These are phyloP conservation scores for Gryganskiella cystojenkinii DNA, from an alignment of 192 early-diverging fungal genomes.

Conservation along the genomic window DNA sequence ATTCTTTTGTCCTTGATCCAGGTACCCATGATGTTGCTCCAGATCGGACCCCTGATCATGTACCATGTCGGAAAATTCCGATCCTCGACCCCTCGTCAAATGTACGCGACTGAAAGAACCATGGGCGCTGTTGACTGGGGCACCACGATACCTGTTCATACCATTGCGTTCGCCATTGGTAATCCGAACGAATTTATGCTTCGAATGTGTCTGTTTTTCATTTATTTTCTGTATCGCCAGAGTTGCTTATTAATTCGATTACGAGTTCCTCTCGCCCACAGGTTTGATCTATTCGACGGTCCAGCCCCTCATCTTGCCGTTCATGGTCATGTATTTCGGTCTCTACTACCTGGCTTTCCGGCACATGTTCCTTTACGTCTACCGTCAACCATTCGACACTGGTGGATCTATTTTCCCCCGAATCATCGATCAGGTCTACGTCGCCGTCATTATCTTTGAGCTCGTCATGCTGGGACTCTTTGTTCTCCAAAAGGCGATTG, in stretches of 20 bases:
- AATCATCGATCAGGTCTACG: slow-evolving; percentile 68
- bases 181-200: no score
- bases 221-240: neutral
- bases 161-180: slow-evolving; percentile 65
- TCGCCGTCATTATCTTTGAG: slow-evolving; percentile 75
- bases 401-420: slow-evolving; percentile 72
- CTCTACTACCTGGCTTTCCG: slow-evolving; percentile 78
- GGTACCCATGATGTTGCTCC: slow-evolving; percentile 72
- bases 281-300: slow-evolving; percentile 81
- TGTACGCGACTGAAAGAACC: slow-evolving; percentile 54
- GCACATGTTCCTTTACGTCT: slow-evolving; percentile 84
- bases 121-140: slow-evolving; percentile 65
- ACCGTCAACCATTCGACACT: slow-evolving; percentile 65
- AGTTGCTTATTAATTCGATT: neutral
- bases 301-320: slow-evolving; percentile 78
- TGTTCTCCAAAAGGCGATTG: slow-evolving; percentile 59
- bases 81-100: slow-evolving; percentile 72
- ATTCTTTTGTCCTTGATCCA: slow-evolving; percentile 73
- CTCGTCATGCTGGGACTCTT: slow-evolving; percentile 78
- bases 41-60: slow-evolving; percentile 70
- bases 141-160: slow-evolving; percentile 70
- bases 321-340: slow-evolving; percentile 77
- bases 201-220: no score
- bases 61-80: slow-evolving; percentile 60
- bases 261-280: slow-evolving; percentile 28